Evolutionary conservation across 2,329 filamentous ascomycete species (phyloP).

Genomic region (Monilinia polystroma): DNA sequence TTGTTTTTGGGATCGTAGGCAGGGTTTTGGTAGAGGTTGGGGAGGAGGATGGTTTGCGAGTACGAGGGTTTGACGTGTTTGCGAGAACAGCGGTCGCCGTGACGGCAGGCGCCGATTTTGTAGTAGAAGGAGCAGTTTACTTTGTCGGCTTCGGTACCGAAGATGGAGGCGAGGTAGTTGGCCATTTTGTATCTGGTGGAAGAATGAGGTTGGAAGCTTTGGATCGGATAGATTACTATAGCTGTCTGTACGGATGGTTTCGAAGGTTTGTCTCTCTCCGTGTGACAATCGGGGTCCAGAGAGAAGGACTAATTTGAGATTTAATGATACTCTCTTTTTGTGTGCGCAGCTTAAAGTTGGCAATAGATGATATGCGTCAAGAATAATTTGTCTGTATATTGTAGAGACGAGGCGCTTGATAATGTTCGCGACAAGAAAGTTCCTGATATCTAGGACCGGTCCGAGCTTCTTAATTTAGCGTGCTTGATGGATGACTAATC

Average conservation of each 20-base stretch:
- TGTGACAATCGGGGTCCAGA: background rate
- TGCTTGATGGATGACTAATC: constrained; percentile 13
- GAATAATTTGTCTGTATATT: constrained; percentile 3
- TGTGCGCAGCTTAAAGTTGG: background rate
- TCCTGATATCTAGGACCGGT: constrained; percentile 16
- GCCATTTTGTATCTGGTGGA: constrained; percentile 61
- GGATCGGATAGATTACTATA: background rate
- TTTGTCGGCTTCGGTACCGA: constrained; percentile 99
- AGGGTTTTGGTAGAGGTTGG: constrained; percentile 98
- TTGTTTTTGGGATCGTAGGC: constrained; percentile 95
- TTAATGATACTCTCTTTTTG: background rate
- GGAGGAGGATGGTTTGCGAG: constrained; percentile 94
- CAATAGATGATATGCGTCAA: background rate
- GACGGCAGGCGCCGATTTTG: constrained; percentile 98
- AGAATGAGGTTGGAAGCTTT: constrained; percentile 1
- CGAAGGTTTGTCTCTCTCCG: background rate
- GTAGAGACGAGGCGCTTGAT: constrained; percentile 7
- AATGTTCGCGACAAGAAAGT: constrained; percentile 16
- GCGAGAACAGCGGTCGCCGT: constrained; percentile 95
- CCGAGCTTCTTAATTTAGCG: constrained; percentile 18
- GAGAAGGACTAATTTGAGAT: background rate
- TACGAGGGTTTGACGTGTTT: constrained; percentile 99
- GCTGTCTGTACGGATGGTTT: background rate
- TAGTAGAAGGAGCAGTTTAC: constrained; percentile 99
- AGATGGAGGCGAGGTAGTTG: constrained; percentile 98